Percentiles rank a stretch among this genome's conserved stretches.
Evolutionary conservation across 1,284 basidiomycete genomes (phyloP).

Genomic region (Leccinum griseonigrum): DNA sequence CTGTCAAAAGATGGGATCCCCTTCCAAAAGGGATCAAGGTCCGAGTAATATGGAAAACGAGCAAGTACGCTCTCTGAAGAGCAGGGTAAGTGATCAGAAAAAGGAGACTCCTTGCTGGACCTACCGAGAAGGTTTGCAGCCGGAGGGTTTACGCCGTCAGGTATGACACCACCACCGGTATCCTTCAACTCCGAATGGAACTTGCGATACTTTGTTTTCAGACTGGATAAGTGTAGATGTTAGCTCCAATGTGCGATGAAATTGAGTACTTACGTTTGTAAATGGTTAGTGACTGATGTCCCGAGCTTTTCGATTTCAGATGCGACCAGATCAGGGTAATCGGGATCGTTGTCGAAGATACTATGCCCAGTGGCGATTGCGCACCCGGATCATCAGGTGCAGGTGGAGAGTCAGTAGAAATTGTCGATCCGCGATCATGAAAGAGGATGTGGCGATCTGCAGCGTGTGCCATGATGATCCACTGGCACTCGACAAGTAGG

Average conservation of each 20-base stretch:
- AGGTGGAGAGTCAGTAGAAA: background rate
- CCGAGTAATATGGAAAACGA: background rate
- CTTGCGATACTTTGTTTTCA: background rate
- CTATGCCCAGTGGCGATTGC: background rate
- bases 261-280: background rate
- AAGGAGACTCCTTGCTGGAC: background rate
- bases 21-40: background rate
- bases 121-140: background rate
- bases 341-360: background rate
- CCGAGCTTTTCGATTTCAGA: background rate
- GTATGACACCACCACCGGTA: background rate
- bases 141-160: background rate
- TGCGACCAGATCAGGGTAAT: background rate
- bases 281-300: background rate
- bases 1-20: background rate
- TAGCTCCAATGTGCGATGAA: background rate
- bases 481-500: background rate
- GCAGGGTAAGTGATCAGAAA: background rate
- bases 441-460: background rate
- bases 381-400: background rate
- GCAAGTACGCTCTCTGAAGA: background rate
- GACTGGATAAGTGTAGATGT: background rate
- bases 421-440: background rate
- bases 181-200: background rate
- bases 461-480: background rate